phyloP scores from a whole-genome alignment of 140 eudicot genomes.

The Erigeron philadelphicus region DNA sequence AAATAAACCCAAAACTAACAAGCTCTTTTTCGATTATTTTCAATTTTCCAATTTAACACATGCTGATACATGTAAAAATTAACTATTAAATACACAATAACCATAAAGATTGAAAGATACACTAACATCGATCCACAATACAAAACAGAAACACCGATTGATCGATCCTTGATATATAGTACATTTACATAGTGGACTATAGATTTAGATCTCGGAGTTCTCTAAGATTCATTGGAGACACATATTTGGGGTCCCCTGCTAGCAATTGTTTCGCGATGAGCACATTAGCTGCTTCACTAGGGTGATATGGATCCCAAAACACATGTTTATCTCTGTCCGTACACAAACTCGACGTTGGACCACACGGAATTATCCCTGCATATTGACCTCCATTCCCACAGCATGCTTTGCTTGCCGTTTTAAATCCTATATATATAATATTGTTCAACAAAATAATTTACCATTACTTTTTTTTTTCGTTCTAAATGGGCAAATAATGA shows the following conservation, averaged over 20 bases:
- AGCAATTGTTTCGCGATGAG: slow-evolving; percentile 73
- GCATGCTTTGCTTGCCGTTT: slow-evolving; percentile 71
- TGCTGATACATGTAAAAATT: slow-evolving; percentile 23
- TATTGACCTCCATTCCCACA: slow-evolving; percentile 92
- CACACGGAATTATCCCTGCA: slow-evolving; percentile 93
- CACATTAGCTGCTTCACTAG: slow-evolving; percentile 88
- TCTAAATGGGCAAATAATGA: too few relatives aligned
- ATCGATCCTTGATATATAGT: slow-evolving; percentile 2
- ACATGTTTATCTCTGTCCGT: slow-evolving; percentile 80
- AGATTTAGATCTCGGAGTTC: slow-evolving; percentile 69
- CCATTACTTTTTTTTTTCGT: background rate
- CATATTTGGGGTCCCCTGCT: slow-evolving; percentile 60
- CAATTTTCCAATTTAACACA: slow-evolving; percentile 5
- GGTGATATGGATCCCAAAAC: slow-evolving; percentile 99
- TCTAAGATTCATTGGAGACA: slow-evolving; percentile 69
- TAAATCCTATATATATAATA: slow-evolving; percentile 66
- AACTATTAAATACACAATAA: slow-evolving; percentile 20
- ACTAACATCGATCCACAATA: slow-evolving; percentile 24
- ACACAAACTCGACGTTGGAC: slow-evolving; percentile 86
- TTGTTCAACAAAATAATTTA: background rate
- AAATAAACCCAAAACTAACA: background rate
- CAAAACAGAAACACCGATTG: slow-evolving; percentile 13
- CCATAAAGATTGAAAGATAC: slow-evolving; percentile 13
- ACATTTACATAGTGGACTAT: background rate
- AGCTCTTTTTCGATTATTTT: slow-evolving; percentile 12